Evolutionary conservation across 2,329 filamentous ascomycete species (phyloP), one percentile per base, ranked within the genome.

Genomic region (Verticillium dahliae): DNA sequence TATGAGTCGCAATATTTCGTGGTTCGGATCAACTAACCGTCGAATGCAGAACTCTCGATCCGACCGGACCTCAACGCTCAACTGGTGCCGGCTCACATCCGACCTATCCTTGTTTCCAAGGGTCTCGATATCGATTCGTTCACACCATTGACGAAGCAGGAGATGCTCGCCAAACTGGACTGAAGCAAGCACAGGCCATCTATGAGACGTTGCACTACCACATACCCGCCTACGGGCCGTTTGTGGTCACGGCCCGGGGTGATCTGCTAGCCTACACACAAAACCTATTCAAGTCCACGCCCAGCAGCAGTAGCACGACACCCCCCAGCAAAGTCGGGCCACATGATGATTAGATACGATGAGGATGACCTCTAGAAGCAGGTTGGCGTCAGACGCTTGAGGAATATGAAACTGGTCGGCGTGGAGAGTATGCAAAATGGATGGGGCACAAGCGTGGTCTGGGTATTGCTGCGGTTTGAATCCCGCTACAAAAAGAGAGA

Each of bases 151-250:
- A 81, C 90, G 71, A 96, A 92, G 82, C 90, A 95, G 71, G 92
- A 97, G 76, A 98, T 99, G 95, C 91, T 97, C 81, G 95, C 95
- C 63, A 92, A 93, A 77, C 83, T 99, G 77, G 95, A 99, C 80
- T 99, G 90, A 93, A 77, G 73, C 70, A 71, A 14, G 58, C 33
- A 34, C 54, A 31, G 33, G 27, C 34, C 41, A 45, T 34, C 27
- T 11, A 38, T 54, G 58, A 59, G 27, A 37, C 45, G 33, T 37
- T 54, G 45, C 41, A 59, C 50, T 56, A 56, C 39, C 58, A 31
- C 27, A 22, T n/a, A 35, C 27, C 27, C 38, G 38, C 57, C 55
- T 35, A n/a, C 35, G 27, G 35, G 35, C 33, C 22, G n/a, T 37
- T 35, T 34, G 27, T 37, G 33, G 55, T 37, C 55, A 57, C 33